These are phyloP conservation scores for Phytophthora ramorum DNA, from an alignment of 352 stramenopile species.

Conservation along the genomic window DNA sequence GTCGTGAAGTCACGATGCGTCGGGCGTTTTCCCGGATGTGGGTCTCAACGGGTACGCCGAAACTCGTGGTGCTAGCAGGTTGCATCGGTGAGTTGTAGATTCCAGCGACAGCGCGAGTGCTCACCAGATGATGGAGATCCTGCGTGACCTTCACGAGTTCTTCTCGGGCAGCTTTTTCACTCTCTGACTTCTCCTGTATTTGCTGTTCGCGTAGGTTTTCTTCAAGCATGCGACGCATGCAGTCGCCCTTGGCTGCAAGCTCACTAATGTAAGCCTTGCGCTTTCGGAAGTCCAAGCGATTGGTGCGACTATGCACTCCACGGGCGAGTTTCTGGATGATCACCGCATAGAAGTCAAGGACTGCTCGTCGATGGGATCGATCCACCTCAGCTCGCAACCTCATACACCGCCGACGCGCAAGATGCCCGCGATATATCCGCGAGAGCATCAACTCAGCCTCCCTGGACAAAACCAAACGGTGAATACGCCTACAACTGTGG, in stretches of 20 bases:
- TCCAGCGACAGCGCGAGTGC: conserved; percentile 55
- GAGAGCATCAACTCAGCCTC: conserved; percentile 60
- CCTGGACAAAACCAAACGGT: conserved; percentile 29
- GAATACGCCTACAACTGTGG: not conserved
- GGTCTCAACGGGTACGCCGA: conserved; percentile 64
- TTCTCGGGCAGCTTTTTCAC: conserved; percentile 42
- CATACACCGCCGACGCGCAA: conserved; percentile 45
- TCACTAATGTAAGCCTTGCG: conserved; percentile 65
- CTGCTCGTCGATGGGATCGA: conserved; percentile 30
- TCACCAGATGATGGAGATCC: conserved; percentile 72
- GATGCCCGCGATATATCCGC: conserved; percentile 65
- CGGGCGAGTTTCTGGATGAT: conserved; percentile 66
- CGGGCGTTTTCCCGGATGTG: conserved; percentile 69
- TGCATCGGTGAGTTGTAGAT: conserved; percentile 68
- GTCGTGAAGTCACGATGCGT: conserved; percentile 41
- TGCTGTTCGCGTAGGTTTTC: conserved; percentile 55
- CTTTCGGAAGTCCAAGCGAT: conserved; percentile 62
- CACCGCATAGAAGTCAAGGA: conserved; percentile 59
- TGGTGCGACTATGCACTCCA: conserved; percentile 52
- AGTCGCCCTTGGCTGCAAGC: conserved; percentile 56
- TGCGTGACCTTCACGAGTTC: conserved; percentile 64
- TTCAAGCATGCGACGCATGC: conserved; percentile 52
- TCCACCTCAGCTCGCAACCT: conserved; percentile 23
- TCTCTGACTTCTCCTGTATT: conserved; percentile 45
- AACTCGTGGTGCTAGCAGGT: conserved; percentile 45